Conservation (phyloP, 495 filamentous ascomycete genomes). For the Aspergillus steynii region DNA sequence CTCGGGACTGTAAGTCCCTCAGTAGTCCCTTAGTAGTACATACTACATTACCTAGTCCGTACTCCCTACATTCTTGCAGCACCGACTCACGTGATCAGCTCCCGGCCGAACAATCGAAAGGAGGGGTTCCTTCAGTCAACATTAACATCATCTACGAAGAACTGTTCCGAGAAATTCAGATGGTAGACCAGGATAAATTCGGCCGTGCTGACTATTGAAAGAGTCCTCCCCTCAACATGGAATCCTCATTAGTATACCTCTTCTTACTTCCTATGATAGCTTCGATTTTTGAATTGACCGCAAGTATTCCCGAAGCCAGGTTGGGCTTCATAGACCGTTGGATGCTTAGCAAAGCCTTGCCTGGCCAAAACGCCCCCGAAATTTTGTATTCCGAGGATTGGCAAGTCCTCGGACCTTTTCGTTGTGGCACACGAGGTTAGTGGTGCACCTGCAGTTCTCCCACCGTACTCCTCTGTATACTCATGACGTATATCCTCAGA, state of each 20-base stretch:
- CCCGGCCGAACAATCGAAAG: too few relatives aligned
- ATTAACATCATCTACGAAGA: too few relatives aligned
- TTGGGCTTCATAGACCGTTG: neutral
- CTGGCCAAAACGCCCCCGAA: neutral
- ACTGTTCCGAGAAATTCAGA: neutral
- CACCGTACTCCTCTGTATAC: neutral
- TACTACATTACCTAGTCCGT: too few relatives aligned
- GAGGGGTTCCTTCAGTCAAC: too few relatives aligned
- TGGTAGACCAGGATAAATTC: neutral
- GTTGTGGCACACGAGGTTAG: slow-evolving; percentile 60
- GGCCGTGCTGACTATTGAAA: neutral
- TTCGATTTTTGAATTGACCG: neutral
- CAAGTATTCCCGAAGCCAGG: neutral
- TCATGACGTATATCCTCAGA: slow-evolving; percentile 33
- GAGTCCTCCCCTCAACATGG: neutral
- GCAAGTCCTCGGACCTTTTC: slow-evolving; percentile 61
- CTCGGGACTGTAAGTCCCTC: too few relatives aligned
- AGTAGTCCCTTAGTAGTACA: too few relatives aligned
- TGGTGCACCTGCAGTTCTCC: neutral
- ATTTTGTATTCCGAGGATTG: slow-evolving; percentile 43
- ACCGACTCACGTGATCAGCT: too few relatives aligned
- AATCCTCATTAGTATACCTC: neutral
- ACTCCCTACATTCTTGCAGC: too few relatives aligned
- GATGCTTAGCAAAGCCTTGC: neutral
- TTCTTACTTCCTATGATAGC: neutral